Evolutionary conservation across 345 rosid genomes (phyloP), one percentile per base, ranked within the genome.

Genomic region (Gossypium herbaceum): DNA sequence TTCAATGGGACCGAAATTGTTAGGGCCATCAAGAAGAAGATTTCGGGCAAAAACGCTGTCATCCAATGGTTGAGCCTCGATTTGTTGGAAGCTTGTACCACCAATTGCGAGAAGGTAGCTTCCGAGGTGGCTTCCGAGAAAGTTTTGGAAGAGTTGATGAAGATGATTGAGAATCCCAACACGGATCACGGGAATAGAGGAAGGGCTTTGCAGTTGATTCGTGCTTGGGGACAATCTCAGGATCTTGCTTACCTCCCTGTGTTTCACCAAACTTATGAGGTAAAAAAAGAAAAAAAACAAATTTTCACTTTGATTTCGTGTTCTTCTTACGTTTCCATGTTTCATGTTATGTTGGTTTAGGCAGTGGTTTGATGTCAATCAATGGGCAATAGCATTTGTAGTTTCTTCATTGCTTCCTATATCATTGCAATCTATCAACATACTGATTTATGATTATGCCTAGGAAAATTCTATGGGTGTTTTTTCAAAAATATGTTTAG

Each of bases 71-170:
- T 91, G 80, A 84, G 93, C 75, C 93, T 93, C 56, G 97, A 88
- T 83, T 84, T 93, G 82, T 68, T 93, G 60, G 98, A 93, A 74
- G 86, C 91, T 5, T 87, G 92, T 71, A 81, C 93, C 19, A 86
- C 83, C 86, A 93, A 93, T 54, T 93, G 95, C 7, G 90, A 90
- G 73, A 90, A 90, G 82, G 87, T 90, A 9, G 89, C 87, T 84
- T 90, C 95, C 2, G 98, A 87, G 82, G 83, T 93, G 65, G 92
- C 92, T 2, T 88, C 91, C 0, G 97, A 90, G 85, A 88, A 84
- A 58, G 86, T 91, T 75, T 80, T 93, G 89, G 97, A 93, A 65
- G 98, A 93, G 78, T 90, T 93, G 97, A 91, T 84, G 77, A 88
- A 58, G 91, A 82, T 93, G 80, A 85, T 93, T 45, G 85, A 90